Percentiles rank a stretch among this genome's conserved stretches.
Evolutionary conservation across 1,284 basidiomycete species (phyloP).

Genomic region (Apiotrichum akiyoshidainum): DNA sequence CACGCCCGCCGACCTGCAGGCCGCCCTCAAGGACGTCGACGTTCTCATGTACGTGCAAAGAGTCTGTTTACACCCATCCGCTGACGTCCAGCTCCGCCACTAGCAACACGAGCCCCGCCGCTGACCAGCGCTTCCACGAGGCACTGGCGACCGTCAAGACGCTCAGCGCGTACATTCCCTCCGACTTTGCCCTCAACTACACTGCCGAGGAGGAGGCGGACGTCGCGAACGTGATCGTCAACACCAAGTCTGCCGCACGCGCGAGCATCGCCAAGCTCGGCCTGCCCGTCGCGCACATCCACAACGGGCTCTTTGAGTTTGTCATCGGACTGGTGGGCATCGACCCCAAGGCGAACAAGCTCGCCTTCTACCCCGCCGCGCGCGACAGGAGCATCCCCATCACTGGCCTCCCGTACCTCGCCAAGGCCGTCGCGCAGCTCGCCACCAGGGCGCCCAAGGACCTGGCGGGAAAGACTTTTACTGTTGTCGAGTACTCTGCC

Average conservation of each 20-base stretch:
- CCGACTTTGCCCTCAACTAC: conserved; percentile 16
- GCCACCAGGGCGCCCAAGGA: background rate
- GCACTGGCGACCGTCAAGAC: conserved; percentile 6
- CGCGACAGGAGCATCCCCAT: background rate
- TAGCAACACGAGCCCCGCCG: conserved; percentile 1
- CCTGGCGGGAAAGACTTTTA: background rate
- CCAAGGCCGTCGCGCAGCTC: conserved; percentile 8
- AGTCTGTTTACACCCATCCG: background rate
- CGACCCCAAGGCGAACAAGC: conserved; percentile 13
- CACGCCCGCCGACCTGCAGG: background rate
- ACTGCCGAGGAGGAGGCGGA: conserved; percentile 1
- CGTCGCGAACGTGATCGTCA: background rate
- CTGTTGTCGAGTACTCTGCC: conserved; percentile 6
- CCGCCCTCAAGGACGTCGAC: conserved; percentile 5
- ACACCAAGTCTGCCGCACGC: conserved; percentile 1
- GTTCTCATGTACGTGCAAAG: conserved; percentile 6
- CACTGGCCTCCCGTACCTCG: conserved; percentile 11
- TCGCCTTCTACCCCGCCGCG: conserved; percentile 12
- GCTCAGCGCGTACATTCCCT: conserved; percentile 14
- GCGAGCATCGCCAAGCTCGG: background rate
- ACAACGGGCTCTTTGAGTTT: conserved; percentile 18
- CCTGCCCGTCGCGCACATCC: conserved; percentile 10
- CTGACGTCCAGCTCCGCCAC: conserved; percentile 9
- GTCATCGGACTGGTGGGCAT: conserved; percentile 8
- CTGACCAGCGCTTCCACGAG: conserved; percentile 5